Base-by-base conservation (phyloP, 495 filamentous ascomycete species). In the Daldinia caldariorum region DNA sequence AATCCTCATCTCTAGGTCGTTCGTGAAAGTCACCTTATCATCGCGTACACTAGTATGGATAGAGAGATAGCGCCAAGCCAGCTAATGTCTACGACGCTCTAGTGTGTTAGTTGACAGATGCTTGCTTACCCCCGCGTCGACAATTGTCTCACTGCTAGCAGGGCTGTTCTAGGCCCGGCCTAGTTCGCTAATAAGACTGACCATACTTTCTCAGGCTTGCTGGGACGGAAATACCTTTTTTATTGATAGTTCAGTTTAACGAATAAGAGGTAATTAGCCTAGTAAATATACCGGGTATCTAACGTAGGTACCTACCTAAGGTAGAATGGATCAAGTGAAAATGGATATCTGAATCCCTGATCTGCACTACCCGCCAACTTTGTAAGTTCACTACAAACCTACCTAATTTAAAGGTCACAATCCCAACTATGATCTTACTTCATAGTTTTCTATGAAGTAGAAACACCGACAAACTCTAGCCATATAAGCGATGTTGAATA, bases 161-260 rank as follows among this genome's bases (percentile, higher is more conserved):
- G 55, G 45, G 54, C 62, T 58, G 62, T 50, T 66, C 61, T 64
- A 64, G 61, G 34, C 53, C 61, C 29, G 0, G 38, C 13, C 39
- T 38, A 38, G 32, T 22, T 12, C 32, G 13, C 16, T 57, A 3
- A n/a, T 9, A 26, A 39, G 35, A 39, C 54, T 39, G 35, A 16
- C 7, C n/a, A 35, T 56, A n/a, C 20, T 38, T 56, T 56, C 8
- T 6, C 14, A 13, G 16, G 18, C 9, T 22, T 22, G n/a, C n/a
- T 22, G 22, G 29, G 10, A 51, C 20, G 18, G 13, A 12, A 51
- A 51, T 18, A 8, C 16, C 16, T 20, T 4, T 45, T 2, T 18
- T 9, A 45, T 45, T 45, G 0, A 18, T 7, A 45, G n/a, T 4
- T 8, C n/a, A 3, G 0, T 8, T 45, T 0, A 7, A n/a, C 8